Base-by-base conservation (phyloP, 768 basidiomycete species). In the Phaffia australis region DNA sequence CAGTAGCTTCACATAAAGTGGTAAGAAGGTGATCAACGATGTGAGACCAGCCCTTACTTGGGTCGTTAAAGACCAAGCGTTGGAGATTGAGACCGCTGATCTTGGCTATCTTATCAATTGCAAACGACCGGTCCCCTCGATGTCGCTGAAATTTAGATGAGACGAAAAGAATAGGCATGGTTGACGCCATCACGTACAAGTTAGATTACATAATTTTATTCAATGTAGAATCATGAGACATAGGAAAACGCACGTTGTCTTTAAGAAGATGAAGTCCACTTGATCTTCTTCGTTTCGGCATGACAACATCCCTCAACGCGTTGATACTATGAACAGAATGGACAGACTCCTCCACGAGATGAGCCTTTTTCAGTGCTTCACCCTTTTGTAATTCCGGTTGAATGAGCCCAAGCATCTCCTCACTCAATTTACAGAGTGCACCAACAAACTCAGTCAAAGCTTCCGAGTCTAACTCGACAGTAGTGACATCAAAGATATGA, bases 201-300 rank as follows among this genome's bases (percentile, higher is more conserved):
- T 42, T 42, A 42, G 35, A 42, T 42, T 11, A 4, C 11, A 42
- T 42, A 11, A 11, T 15, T 15, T 19, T 1, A 6, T 8, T 56
- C 16, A 19, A 42, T 29, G 56, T 30, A 52, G 15, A 18, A 2
- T 32, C 3, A n/a, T 2, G 16, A 15, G 11, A 25, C 32, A 7
- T 21, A 35, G 27, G 1, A 18, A 35, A n/a, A 79, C 87, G 72
- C 69, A 89, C 88, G 78, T 88, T 77, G 2, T 86, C 86, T 58
- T 84, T 83, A 0, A 87, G 86, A 21, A 91, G 79, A 74, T 88
- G 87, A 30, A 98, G 89, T 0, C 93, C 94, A 71, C 93, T 95
- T 14, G 88, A 85, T 51, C 89, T 79, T 66, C 88, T 80, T 58
- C 85, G 35, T 54, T 56, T 65, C 54, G 55, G 64, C 23, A 52